These are phyloP conservation scores for Dryas octopetala DNA, from an alignment of 306 rosid genomes.

Conservation along the genomic window DNA sequence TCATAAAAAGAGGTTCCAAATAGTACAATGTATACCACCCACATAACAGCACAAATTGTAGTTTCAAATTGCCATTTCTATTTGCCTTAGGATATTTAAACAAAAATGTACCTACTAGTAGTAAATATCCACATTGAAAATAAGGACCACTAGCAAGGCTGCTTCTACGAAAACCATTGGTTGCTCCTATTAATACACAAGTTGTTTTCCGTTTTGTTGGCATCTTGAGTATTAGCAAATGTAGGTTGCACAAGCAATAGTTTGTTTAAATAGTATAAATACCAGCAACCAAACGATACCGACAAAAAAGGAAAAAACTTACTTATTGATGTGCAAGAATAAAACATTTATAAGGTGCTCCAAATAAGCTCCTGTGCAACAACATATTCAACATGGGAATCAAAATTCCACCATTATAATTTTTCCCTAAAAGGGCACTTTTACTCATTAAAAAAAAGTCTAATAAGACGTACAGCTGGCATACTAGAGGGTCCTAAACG, in stretches of 20 bases:
- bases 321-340: not conserved
- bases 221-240: not conserved
- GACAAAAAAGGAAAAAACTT: not conserved
- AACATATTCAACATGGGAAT: not conserved
- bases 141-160: not conserved
- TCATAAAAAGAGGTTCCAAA: no score
- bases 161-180: not conserved
- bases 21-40: not conserved
- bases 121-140: conserved; percentile 1
- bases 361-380: not conserved
- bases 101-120: not conserved
- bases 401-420: not conserved
- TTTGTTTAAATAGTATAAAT: not conserved
- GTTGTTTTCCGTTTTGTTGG: not conserved
- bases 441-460: not conserved
- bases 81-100: not conserved
- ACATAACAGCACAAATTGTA: not conserved
- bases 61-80: not conserved
- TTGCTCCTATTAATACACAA: not conserved
- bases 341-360: not conserved
- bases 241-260: not conserved
- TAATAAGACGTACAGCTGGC: not conserved
- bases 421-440: not conserved
- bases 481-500: not conserved
- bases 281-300: not conserved